Evolutionary conservation across 73 alveolate genomes (phyloP).

Genomic region (Paramecium primaurelia): DNA sequence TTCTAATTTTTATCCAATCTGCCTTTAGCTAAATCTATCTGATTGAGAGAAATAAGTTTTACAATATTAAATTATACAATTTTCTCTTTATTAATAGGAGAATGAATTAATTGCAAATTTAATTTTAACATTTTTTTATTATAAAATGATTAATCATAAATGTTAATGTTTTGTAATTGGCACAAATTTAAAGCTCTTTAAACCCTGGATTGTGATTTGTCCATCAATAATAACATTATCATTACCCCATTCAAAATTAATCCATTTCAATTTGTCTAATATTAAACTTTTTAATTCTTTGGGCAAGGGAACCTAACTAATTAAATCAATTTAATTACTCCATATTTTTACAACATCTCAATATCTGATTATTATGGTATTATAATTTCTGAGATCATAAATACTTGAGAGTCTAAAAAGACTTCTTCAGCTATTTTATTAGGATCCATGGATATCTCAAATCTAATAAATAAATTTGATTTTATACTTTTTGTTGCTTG

Average conservation of each 20-base stretch:
- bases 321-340: neutral
- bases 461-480: neutral
- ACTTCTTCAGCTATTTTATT: slow-evolving; percentile 8
- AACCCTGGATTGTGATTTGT: neutral
- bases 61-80: too few relatives aligned
- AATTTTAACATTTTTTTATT: neutral
- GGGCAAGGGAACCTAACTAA: slow-evolving; percentile 20
- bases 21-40: too few relatives aligned
- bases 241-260: slow-evolving; percentile 21
- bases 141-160: neutral
- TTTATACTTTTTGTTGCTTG: neutral
- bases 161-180: slow-evolving; percentile 19
- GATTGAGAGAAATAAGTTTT: too few relatives aligned
- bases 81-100: neutral
- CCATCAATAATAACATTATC: neutral
- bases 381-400: neutral
- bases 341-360: neutral
- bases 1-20: too few relatives aligned
- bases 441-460: neutral
- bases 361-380: neutral
- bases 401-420: neutral
- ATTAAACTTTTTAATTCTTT: neutral
- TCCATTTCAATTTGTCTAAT: neutral
- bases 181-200: slow-evolving; percentile 6
- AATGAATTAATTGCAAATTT: neutral